phyloP scores from a whole-genome alignment of 306 rosid species.

The Citrullus amarus region DNA sequence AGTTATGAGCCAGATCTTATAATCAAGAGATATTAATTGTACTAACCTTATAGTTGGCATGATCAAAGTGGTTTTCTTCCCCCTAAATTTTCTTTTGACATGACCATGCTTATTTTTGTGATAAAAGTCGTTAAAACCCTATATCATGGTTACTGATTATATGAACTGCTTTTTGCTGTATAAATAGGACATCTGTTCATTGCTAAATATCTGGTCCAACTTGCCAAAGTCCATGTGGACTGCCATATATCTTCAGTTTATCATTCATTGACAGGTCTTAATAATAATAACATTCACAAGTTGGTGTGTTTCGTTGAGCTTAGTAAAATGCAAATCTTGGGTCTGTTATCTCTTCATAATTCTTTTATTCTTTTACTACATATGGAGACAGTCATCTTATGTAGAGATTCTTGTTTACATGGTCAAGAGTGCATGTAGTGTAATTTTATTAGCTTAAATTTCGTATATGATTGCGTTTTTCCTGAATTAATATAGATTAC shows the following conservation, averaged over 20 bases:
- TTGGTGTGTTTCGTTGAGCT: not conserved
- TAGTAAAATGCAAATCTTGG: not conserved
- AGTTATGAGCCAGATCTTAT: not conserved
- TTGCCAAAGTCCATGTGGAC: not conserved
- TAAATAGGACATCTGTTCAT: not conserved
- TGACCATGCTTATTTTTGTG: not conserved
- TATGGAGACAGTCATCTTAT: not conserved
- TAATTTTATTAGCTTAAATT: not conserved
- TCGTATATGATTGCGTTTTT: not conserved
- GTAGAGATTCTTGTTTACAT: not conserved
- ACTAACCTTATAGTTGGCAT: not conserved
- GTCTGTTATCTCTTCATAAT: not conserved
- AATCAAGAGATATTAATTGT: not conserved
- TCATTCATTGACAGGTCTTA: not conserved
- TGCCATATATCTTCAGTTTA: not conserved
- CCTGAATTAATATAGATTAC: not conserved
- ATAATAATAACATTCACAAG: not conserved
- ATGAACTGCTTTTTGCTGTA: not conserved
- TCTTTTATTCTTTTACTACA: not conserved
- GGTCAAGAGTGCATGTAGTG: not conserved
- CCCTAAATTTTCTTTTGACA: not conserved
- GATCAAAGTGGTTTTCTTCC: not conserved
- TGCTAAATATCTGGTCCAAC: slow-evolving; percentile 2
- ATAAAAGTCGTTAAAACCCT: not conserved
- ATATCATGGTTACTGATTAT: not conserved